Conservation (phyloP, 495 filamentous ascomycete genomes). For the Articulospora tetracladia region DNA sequence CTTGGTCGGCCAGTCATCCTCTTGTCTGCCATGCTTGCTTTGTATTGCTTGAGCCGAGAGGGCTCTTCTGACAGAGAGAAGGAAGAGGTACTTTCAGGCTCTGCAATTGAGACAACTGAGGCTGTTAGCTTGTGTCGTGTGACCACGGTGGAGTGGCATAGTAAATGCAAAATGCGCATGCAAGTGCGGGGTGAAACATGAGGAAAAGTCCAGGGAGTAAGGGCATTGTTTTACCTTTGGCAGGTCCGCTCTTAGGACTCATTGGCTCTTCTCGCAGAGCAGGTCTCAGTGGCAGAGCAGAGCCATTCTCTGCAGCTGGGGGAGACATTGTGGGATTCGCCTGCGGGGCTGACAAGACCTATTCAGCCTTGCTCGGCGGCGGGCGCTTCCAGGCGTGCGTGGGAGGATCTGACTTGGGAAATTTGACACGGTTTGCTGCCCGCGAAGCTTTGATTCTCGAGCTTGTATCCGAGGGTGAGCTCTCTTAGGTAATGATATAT, state of each 20-base stretch:
- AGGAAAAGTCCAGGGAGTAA: background rate
- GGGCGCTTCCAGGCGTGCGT: background rate
- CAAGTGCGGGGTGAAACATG: constrained; percentile 1
- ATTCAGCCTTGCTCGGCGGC: no score
- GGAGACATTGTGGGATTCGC: constrained; percentile 11
- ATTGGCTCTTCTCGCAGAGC: constrained; percentile 15
- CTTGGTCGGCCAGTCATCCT: constrained; percentile 26
- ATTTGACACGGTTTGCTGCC: no score
- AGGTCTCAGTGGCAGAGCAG: constrained; percentile 18
- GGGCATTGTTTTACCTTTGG: constrained; percentile 20
- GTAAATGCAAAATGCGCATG: background rate
- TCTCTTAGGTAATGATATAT: no score
- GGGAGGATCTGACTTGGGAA: background rate
- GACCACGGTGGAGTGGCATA: background rate
- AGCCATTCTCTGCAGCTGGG: constrained; percentile 11
- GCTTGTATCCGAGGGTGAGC: no score
- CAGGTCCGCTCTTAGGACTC: constrained; percentile 22
- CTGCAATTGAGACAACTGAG: constrained; percentile 31
- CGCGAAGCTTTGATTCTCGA: no score
- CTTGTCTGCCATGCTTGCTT: constrained; percentile 18
- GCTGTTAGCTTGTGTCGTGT: constrained; percentile 2
- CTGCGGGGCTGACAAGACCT: no score
- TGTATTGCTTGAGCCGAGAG: constrained; percentile 20
- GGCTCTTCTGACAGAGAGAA: constrained; percentile 11
- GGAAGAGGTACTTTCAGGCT: constrained; percentile 28